phyloP scores from a whole-genome alignment of 2,329 filamentous ascomycete species.

The Paramyrothecium sp. region DNA sequence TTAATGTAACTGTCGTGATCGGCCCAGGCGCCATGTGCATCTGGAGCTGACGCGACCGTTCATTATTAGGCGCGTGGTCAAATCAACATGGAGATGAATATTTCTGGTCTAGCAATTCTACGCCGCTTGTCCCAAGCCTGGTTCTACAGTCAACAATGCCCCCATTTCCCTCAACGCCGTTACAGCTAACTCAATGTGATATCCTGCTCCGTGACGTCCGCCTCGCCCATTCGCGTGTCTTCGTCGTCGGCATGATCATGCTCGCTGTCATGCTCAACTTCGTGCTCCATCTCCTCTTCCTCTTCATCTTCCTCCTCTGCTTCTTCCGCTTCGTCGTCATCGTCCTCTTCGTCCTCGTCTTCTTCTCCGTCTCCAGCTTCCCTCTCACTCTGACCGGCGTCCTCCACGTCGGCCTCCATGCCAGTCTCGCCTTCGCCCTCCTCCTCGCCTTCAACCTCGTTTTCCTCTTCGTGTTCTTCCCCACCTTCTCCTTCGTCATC shows the following conservation, averaged over 20 bases:
- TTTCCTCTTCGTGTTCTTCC: conserved; percentile 15
- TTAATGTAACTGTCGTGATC: too few species aligned
- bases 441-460: conserved; percentile 6
- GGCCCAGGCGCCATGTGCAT: too few species aligned
- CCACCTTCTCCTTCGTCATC: conserved; percentile 19
- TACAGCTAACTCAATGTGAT: neutral
- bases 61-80: too few species aligned
- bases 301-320: conserved; percentile 8
- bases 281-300: conserved; percentile 1
- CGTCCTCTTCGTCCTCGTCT: conserved; percentile 10
- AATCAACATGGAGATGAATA: too few species aligned
- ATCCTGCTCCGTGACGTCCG: neutral
- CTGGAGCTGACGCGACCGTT: too few species aligned
- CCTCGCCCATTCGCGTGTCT: conserved; percentile 1
- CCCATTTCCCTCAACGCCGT: neutral
- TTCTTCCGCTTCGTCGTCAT: conserved; percentile 13
- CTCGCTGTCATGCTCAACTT: neutral
- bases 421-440: conserved; percentile 11
- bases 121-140: neutral
- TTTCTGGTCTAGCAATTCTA: neutral
- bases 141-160: neutral
- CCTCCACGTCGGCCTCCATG: conserved; percentile 8
- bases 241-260: conserved; percentile 3
- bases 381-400: neutral
- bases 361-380: conserved; percentile 4